These are phyloP conservation scores for Rhizoclosmatium sp. DNA, from an alignment of 192 early-diverging fungal species.

Conservation along the genomic window DNA sequence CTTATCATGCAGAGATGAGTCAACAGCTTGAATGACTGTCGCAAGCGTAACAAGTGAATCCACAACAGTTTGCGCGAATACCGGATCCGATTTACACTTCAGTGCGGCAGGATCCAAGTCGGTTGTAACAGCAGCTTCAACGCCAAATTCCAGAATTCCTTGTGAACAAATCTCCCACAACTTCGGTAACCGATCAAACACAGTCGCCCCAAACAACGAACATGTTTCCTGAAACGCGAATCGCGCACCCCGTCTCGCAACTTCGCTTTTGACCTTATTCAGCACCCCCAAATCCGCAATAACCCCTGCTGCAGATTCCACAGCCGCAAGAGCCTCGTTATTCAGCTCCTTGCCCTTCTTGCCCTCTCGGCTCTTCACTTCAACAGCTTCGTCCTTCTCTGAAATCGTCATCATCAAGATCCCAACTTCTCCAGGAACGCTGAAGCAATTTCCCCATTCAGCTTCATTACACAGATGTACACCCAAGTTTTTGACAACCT, in stretches of 20 bases:
- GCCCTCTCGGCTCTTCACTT: conserved; percentile 38
- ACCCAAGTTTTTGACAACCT: conserved; percentile 88
- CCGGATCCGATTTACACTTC: conserved; percentile 37
- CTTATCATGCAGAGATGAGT: conserved; percentile 60
- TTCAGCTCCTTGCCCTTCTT: conserved; percentile 41
- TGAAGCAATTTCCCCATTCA: conserved; percentile 35
- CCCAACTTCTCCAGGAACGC: conserved; percentile 15
- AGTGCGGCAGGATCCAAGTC: conserved; percentile 40
- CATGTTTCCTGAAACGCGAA: conserved; percentile 66
- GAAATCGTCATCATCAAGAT: conserved; percentile 39
- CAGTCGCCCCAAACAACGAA: conserved; percentile 64
- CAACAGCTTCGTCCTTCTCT: conserved; percentile 38
- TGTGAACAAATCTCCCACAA: conserved; percentile 69
- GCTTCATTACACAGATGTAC: conserved; percentile 87
- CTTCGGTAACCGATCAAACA: conserved; percentile 78
- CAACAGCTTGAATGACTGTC: conserved; percentile 67
- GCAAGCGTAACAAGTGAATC: conserved; percentile 79
- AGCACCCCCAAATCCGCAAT: conserved; percentile 27
- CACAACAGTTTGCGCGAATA: conserved; percentile 71
- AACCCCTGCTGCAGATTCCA: conserved; percentile 29
- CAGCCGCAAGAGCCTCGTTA: conserved; percentile 16
- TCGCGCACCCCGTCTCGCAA: conserved; percentile 54
- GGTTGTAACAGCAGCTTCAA: conserved; percentile 13
- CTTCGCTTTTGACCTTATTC: conserved; percentile 31
- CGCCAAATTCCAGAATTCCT: conserved; percentile 50